Percentiles rank a stretch among this genome's conserved stretches.
phyloP scores from a whole-genome alignment of 1,139 yeast genomes.

The Suhomyces anneliseae region DNA sequence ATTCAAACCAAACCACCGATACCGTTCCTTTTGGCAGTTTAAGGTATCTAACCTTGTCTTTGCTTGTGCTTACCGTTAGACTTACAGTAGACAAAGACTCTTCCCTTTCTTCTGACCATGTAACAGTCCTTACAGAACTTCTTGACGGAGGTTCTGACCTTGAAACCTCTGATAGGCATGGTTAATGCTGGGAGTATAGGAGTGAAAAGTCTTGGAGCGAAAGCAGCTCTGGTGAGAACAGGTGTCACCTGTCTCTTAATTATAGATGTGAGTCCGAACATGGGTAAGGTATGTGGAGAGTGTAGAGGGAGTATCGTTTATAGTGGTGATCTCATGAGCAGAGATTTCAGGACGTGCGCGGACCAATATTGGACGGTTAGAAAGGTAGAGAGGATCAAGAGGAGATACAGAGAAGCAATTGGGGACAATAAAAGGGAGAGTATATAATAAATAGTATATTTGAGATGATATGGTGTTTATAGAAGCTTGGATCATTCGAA shows the following conservation, averaged over 20 bases:
- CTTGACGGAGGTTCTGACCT: slow-evolving; percentile 75
- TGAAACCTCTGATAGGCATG: slow-evolving; percentile 23
- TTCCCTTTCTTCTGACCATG: slow-evolving; percentile 89
- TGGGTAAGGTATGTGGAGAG: slow-evolving; percentile 1
- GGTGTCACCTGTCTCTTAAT: slow-evolving; percentile 18
- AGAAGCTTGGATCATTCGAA: no score
- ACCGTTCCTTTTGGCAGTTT: not conserved
- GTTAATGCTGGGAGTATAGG: slow-evolving; percentile 13
- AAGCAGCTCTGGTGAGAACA: slow-evolving; percentile 11
- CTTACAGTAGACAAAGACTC: slow-evolving; percentile 91
- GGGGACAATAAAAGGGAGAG: no score
- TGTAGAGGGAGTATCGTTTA: not conserved
- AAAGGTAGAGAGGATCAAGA: no score
- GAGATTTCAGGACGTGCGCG: not conserved
- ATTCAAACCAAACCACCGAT: no score
- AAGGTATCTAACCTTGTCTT: slow-evolving; percentile 73
- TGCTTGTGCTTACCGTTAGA: slow-evolving; percentile 94
- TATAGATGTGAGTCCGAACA: slow-evolving; percentile 22
- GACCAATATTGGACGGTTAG: not conserved
- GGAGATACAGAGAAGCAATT: no score
- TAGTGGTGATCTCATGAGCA: not conserved
- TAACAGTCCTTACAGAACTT: slow-evolving; percentile 91
- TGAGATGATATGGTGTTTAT: no score
- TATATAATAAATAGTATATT: no score
- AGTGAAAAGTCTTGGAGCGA: slow-evolving; percentile 14